Conservation (phyloP, 1,139 yeast genomes). For the Nakaseomyces bracarensis region DNA sequence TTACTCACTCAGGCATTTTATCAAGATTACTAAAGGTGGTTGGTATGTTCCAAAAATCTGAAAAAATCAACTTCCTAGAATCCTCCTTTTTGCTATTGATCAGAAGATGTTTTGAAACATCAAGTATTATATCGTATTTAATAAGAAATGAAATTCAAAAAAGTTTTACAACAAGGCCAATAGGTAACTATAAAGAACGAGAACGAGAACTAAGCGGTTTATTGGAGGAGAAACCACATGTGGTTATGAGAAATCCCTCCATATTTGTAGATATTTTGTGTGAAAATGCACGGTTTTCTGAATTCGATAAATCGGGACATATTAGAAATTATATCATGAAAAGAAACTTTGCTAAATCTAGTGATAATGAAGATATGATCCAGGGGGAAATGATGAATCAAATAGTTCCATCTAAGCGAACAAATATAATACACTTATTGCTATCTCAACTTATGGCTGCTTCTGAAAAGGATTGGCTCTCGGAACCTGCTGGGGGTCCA, state of each 20-base stretch:
- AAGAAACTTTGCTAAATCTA: constrained; percentile 30
- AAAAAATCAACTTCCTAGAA: constrained; percentile 30
- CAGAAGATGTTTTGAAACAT: constrained; percentile 64
- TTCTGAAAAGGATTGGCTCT: constrained; percentile 44
- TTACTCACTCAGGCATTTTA: constrained; percentile 41
- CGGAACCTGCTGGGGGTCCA: constrained; percentile 30
- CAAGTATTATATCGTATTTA: constrained; percentile 40
- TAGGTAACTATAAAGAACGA: constrained; percentile 27
- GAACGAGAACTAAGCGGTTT: constrained; percentile 44
- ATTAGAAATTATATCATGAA: constrained; percentile 23
- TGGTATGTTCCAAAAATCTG: constrained; percentile 28
- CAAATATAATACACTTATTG: constrained; percentile 56
- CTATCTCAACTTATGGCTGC: constrained; percentile 57
- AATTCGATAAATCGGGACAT: constrained; percentile 38
- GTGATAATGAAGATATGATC: constrained; percentile 35
- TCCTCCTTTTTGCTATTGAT: constrained; percentile 42
- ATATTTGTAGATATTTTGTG: constrained; percentile 47
- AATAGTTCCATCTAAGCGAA: constrained; percentile 25
- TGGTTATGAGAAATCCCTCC: constrained; percentile 53
- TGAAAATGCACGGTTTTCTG: constrained; percentile 41
- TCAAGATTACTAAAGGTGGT: constrained; percentile 31
- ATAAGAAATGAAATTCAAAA: constrained; percentile 44
- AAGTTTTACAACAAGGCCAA: constrained; percentile 33
- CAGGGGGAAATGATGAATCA: constrained; percentile 11
- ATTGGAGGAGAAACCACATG: constrained; percentile 47